phyloP scores from a whole-genome alignment of 2,329 filamentous ascomycete genomes.

The Tolypocladium pustulatum region DNA sequence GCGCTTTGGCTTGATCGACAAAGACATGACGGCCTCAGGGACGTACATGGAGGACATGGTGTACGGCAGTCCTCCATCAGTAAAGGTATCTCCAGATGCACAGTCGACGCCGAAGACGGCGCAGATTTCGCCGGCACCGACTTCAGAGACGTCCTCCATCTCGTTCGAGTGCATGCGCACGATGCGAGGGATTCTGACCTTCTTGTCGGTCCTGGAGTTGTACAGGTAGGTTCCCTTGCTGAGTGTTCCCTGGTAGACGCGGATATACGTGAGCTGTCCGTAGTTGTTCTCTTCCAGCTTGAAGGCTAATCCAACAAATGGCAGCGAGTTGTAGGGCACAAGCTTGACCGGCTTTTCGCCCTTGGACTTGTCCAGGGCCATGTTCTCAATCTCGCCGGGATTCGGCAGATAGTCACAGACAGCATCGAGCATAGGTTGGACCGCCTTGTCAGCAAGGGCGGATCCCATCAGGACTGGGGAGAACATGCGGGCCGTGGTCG shows the following conservation, averaged over 20 bases:
- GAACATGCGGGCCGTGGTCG: constrained; percentile 85
- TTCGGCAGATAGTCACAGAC: constrained; percentile 95
- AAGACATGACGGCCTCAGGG: constrained; percentile 93
- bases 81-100: constrained; percentile 96
- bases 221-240: constrained; percentile 83
- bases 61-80: constrained; percentile 84
- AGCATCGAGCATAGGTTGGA: constrained; percentile 94
- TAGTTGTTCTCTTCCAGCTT: constrained; percentile 99
- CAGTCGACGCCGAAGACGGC: constrained; percentile 98
- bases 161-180: constrained; percentile 99
- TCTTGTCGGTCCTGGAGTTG: constrained; percentile 91
- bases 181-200: constrained; percentile 91
- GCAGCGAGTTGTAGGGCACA: constrained; percentile 84
- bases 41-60: constrained; percentile 98
- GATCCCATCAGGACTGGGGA: constrained; percentile 94
- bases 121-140: constrained; percentile 95
- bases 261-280: constrained; percentile 94
- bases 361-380: constrained; percentile 74
- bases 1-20: constrained; percentile 94
- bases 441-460: constrained; percentile 84
- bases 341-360: constrained; percentile 74
- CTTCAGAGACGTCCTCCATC: constrained; percentile 91
- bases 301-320: constrained; percentile 93
- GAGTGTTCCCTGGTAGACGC: constrained; percentile 90
- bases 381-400: constrained; percentile 78